Base-by-base conservation (phyloP, 345 rosid species). In the Brassica napus region DNA sequence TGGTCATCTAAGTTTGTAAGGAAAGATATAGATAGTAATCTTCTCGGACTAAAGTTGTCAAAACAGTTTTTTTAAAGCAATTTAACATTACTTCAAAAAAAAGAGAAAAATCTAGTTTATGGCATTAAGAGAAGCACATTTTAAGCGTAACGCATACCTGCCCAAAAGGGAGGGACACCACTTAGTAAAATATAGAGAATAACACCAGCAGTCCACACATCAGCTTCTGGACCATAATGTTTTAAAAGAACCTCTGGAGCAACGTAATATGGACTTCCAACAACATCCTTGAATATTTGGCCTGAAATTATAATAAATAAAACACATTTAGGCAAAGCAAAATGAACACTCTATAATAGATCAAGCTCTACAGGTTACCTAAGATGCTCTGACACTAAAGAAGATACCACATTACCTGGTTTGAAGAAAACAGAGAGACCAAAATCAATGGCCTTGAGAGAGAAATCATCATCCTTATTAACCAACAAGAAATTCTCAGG, bases 141-240 rank as follows among this genome's bases (percentile, higher is more conserved):
- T 12, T 3, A 58, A 65, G 52, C 42, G 4, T 16, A 6, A 6
- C 16, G 1, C 70, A 39, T 84, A 95, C 99, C 99, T 82, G 99
- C 99, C 99, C 99, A 93, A 47, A 94, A 95, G 77, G 99, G 99
- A 0, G 99, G 99, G 59, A 95, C 99, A 14, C 99, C 99, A 69
- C 99, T 95, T 16, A 95, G 87, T 86, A 95, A 85, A 65, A 95
- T 95, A 71, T 95, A 95, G 74, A 95, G 80, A 75, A 95, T 95
- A 83, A 95, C 96, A 37, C 99, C 99, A 32, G 98, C 98, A 39
- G 99, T 95, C 99, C 99, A 95, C 26, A 95, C 99, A 83, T 95
- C 99, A 52, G 99, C 99, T 82, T 83, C 98, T 57, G 96, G 99
- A 60, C 98, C 98, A 78, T 91, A 95, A 73, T 85, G 89, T 85